Base-by-base conservation (phyloP, 345 rosid genomes). In the Cardamine chenopodiifolia region DNA sequence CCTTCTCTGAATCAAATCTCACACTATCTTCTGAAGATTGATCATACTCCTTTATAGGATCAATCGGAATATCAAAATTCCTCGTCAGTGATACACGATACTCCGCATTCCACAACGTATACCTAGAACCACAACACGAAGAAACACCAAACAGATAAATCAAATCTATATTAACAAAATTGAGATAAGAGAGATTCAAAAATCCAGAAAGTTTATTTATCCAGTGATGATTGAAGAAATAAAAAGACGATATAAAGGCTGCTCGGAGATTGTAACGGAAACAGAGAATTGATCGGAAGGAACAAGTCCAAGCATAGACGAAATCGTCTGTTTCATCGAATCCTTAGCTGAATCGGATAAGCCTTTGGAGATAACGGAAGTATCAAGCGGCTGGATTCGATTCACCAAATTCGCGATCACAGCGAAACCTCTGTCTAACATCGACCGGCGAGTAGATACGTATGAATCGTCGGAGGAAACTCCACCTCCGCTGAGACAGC, bases 31-130 rank as follows among this genome's bases (percentile, higher is more conserved):
- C 49, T 9, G 57, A 62, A 28, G 59, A 68, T 58, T 73, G 66
- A 52, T 60, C 73, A 8, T 58, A 76, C 72, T 74, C 77, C 22
- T 47, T 49, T 40, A 77, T 63, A n/a, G 67, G 80, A 61, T 71
- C 81, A 39, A 19, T 28, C 2, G 81, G 67, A 35, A 85, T 83
- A 70, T 88, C 90, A 29, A 86, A 87, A 78, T 90, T 93, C 78
- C 96, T 84, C 79, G 53, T 78, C 85, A 90, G 78, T 2, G 89
- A 88, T 23, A 93, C 75, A 80, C 97, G 85, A 65, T 93, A 93
- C 84, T 93, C 96, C 15, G 97, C 94, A 68, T 89, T 93, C 98
- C 98, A 93, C 78, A 93, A 55, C 5, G 98, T 93, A 62, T 90
- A 93, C 82, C 98, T 93, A 78, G 37, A 65, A 8, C 57, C 49